Conservation (phyloP, 2,329 filamentous ascomycete species). For the Lecanicillium sp. region DNA sequence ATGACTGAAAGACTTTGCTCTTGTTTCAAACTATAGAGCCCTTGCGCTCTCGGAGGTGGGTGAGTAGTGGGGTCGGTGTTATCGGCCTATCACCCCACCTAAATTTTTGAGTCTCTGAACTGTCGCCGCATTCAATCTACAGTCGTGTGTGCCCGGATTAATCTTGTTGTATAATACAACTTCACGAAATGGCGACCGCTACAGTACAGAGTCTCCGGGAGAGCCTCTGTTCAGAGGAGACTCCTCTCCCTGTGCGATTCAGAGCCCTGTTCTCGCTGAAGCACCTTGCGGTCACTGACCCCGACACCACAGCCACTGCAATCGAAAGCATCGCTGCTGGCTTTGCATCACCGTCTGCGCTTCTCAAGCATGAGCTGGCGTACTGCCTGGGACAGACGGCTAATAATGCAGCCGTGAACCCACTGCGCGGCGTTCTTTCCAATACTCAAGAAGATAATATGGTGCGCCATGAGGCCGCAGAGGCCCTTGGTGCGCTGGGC, state of each 20-base stretch:
- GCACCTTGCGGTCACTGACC: slow-evolving; percentile 70
- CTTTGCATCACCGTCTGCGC: slow-evolving; percentile 74
- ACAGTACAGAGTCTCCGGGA: slow-evolving; percentile 60
- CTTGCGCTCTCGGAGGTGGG: not conserved
- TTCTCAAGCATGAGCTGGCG: slow-evolving; percentile 92
- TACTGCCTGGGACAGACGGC: slow-evolving; percentile 93
- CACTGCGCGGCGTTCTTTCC: slow-evolving; percentile 64
- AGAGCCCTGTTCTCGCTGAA: slow-evolving; percentile 97
- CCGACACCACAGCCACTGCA: slow-evolving; percentile 45
- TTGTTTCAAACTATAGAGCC: slow-evolving; percentile 1
- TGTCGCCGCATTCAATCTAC: slow-evolving; percentile 3
- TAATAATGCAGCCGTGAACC: slow-evolving; percentile 64
- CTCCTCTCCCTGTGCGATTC: slow-evolving; percentile 81
- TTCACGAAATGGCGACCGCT: slow-evolving; percentile 20
- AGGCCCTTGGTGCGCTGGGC: slow-evolving; percentile 84
- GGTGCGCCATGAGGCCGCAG: slow-evolving; percentile 93
- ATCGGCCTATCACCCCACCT: slow-evolving; percentile 13
- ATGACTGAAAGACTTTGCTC: not conserved
- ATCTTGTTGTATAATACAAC: slow-evolving; percentile 11
- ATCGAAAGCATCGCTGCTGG: slow-evolving; percentile 80
- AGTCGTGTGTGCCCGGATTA: not conserved
- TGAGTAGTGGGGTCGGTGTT: slow-evolving; percentile 10
- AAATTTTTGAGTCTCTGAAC: slow-evolving; percentile 10
- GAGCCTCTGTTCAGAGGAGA: slow-evolving; percentile 70
- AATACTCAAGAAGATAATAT: slow-evolving; percentile 82